Base-by-base conservation (phyloP, 2,329 filamentous ascomycete species). In the Fusarium sp. region DNA sequence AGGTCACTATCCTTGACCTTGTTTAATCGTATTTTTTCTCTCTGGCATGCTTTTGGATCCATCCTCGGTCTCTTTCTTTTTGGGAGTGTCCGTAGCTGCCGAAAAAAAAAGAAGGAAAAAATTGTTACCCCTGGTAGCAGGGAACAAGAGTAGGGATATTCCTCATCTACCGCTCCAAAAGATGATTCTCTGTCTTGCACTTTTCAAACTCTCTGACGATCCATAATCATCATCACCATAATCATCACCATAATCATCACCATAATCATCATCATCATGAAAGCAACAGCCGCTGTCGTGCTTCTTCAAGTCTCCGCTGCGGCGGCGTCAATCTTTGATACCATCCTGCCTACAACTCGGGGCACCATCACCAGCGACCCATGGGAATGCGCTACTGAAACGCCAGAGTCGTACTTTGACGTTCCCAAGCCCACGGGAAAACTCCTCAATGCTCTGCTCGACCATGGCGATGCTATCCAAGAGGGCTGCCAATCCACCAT, bases 321-420 rank as follows among this genome's bases (percentile, higher is more conserved):
- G 9, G 6, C 21, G 10, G 45, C 33, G 15, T 48, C 33, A 9
- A 21, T 48, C 15, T 48, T 48, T 11, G 45, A 48, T 3, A 48
- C 45, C 4, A 48, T 48, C 7, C 14, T 48, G 3, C 45, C 45
- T 4, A 33, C 17, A 3, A 27, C 19, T 14, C 37, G 23, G 10
- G 32, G 21, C 13, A 48, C 23, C 23, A 38, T 48, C n/a, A 48
- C 45, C 6, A 33, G 45, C 15, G 45, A 38, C 27, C 27, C 45
- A 8, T 23, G 33, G 14, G 14, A 31, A 19, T 48, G 45, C 23
- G 35, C 45, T 23, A 48, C 45, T 15, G 35, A 31, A 4, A 38
- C 21, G 9, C 15, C 38, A 4, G 45, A 48, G 25, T 38, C 45
- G 9, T 48, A 23, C 45, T 48, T 48, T 17, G 45, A 48, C 36